Percentiles rank a stretch among this genome's conserved stretches.
Conservation (phyloP, 352 stramenopile species). For the Phytophthora brassicae region DNA sequence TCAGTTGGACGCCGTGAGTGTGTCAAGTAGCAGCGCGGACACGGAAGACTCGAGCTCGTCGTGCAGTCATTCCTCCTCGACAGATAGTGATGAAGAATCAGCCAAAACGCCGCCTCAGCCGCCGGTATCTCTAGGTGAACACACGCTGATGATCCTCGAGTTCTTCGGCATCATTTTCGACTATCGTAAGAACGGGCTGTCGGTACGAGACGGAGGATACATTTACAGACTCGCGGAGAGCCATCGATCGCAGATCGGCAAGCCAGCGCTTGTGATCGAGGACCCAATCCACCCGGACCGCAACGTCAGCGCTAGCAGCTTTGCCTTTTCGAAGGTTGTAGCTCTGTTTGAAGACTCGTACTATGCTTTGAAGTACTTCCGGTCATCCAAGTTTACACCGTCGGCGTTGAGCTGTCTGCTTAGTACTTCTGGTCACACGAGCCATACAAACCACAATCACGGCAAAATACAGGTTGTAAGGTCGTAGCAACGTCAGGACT, state of each 20-base stretch:
- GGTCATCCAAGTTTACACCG: slow-evolving; percentile 70
- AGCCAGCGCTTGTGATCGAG: slow-evolving; percentile 84
- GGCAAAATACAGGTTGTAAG: slow-evolving; percentile 20
- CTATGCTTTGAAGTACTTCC: slow-evolving; percentile 86
- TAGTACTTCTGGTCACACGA: slow-evolving; percentile 63
- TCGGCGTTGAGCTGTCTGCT: slow-evolving; percentile 81
- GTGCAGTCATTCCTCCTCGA: slow-evolving; percentile 46
- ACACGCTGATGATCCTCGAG: slow-evolving; percentile 80
- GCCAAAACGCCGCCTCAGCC: slow-evolving; percentile 8
- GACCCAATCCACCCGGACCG: slow-evolving; percentile 87
- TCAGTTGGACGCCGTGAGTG: slow-evolving; percentile 57
- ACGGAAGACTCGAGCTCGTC: slow-evolving; percentile 74
- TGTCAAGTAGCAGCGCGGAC: slow-evolving; percentile 79
- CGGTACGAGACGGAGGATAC: slow-evolving; percentile 83
- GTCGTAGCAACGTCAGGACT: slow-evolving; percentile 25
- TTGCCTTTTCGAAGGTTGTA: slow-evolving; percentile 84
- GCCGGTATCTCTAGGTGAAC: slow-evolving; percentile 61
- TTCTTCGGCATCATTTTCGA: slow-evolving; percentile 88
- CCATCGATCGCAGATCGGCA: slow-evolving; percentile 44
- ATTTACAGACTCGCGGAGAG: slow-evolving; percentile 79
- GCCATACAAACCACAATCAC: slow-evolving; percentile 25
- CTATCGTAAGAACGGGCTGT: slow-evolving; percentile 82
- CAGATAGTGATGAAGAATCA: slow-evolving; percentile 61
- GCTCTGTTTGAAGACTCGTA: slow-evolving; percentile 85
- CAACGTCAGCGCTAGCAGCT: slow-evolving; percentile 87